Base-by-base conservation (phyloP, 2,329 filamentous ascomycete genomes). In the Aspergillus versicolor region DNA sequence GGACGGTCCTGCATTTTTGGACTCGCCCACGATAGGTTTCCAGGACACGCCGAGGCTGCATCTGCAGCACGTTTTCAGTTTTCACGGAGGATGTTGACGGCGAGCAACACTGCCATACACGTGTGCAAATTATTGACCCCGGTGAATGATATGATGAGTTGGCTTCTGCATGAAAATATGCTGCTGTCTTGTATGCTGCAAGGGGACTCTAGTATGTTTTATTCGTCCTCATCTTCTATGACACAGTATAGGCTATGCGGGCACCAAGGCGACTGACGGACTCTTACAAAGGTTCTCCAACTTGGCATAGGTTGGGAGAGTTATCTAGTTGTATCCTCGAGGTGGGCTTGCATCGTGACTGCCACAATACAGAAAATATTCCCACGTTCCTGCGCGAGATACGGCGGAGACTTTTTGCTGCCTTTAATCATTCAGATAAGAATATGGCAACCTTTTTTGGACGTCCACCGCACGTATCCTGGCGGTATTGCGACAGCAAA, bases 121-220 rank as follows among this genome's bases (percentile, higher is more conserved):
- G 64, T 77, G 8, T 75, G 72, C 54, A 73, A 67, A 4, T 63
- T 73, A 42, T 64, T 78, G 13, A 71, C 70, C 4, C 70, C 73
- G 3, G 66, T 72, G 2, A 77, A 77, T 47, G 75, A 77, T 45
- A 51, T 77, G 59, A 64, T 60, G 2, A 55, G 69, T 22, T 71
- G 68, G 69, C 32, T 68, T 27, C 37, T 69, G 4, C 61, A 69
- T 47, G 66, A 78, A 22, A 77, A 73, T 49, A 67, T 74, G 9
- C 52, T 73, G 1, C 63, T 77, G 27, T 72, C 72, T 1, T 65
- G 64, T 15, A 63, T 74, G 62, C 65, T 75, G 6, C 69, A 72
- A 41, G 74, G 74, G 0, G 72, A 71, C 47, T 68, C 71, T 2
- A 74, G 75, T 75, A 32, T 53, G 68, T 64, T 9, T 2, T 11